phyloP scores from a whole-genome alignment of 78 protist species.

The Polysphondylium violaceum region DNA sequence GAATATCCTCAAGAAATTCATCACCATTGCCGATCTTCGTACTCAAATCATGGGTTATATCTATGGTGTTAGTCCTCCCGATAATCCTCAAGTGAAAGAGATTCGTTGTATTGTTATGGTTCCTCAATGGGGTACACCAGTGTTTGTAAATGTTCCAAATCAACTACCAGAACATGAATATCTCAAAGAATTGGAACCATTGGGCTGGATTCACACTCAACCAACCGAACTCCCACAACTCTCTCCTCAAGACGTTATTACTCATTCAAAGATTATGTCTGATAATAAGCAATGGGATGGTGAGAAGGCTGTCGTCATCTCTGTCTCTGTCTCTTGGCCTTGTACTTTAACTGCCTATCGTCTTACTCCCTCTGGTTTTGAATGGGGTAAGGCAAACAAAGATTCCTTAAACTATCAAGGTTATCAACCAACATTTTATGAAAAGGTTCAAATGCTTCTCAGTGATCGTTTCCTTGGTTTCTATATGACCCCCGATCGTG shows the following conservation, averaged over 20 bases:
- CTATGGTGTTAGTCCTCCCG: constrained; percentile 98
- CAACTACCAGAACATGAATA: constrained; percentile 95
- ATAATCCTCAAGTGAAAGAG: constrained; percentile 98
- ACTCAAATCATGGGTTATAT: constrained; percentile 98
- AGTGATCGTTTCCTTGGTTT: constrained; percentile 95
- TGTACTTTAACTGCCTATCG: constrained; percentile 96
- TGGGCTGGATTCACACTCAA: constrained; percentile 99
- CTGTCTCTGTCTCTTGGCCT: constrained; percentile 95
- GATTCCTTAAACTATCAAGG: constrained; percentile 93
- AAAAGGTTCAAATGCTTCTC: constrained; percentile 97
- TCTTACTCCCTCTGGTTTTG: constrained; percentile 95
- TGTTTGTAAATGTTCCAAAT: constrained; percentile 92
- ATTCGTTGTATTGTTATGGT: constrained; percentile 97
- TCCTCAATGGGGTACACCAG: constrained; percentile 99
- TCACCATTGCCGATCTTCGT: constrained; percentile 96
- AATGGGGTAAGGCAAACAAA: constrained; percentile 97
- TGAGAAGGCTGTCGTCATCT: constrained; percentile 91
- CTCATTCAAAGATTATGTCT: constrained; percentile 91
- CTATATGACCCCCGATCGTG: constrained; percentile 98
- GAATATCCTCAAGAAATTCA: constrained; percentile 97
- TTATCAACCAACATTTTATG: constrained; percentile 92
- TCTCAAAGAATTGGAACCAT: constrained; percentile 97
- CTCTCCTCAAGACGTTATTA: constrained; percentile 95
- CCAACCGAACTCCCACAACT: constrained; percentile 97
- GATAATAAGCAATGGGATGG: constrained; percentile 95